Base-by-base conservation (phyloP, 192 early-diverging fungal species). In the Gaertneriomyces sp. region DNA sequence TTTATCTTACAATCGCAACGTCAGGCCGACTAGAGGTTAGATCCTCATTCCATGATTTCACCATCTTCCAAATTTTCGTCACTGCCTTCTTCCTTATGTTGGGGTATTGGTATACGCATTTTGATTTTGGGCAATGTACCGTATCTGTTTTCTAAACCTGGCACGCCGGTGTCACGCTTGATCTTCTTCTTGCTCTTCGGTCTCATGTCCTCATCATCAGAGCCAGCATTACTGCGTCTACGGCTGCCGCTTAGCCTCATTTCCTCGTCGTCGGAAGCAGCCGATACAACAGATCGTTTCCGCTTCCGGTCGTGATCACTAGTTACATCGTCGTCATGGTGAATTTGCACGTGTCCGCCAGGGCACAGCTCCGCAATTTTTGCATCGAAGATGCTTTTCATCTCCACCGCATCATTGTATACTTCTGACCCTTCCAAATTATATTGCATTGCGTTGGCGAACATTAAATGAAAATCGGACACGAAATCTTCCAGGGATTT, bases 341-440 rank as follows among this genome's bases (percentile, higher is more conserved):
- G 53, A 16, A 71, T 42, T 10, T 45, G 42, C 6, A 50, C n/a
- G 4, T 71, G 40, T n/a, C 70, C 70, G 8, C 63, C 70, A 14
- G 70, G 70, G 11, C 41, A 43, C 39, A 71, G 60, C 39, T 60
- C 57, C 41, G 40, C 40, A 8, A 65, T 41, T 39, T 60, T 19
- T 10, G 53, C 56, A 58, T 72, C 70, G 14, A 72, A 57, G 16
- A 60, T 42, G 2, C 25, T 39, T 62, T 83, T 74, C 74, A 91
- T 70, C 57, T 70, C 71, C 42, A 85, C 76, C 9, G 96, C 94
- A 72, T 98, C 94, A n/a, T 87, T 78, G 75, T 90, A 96, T 0
- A 98, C 90, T 57, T 83, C 78, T n/a, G 91, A 94, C 9, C 88
- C 91, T 61, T 93, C 90, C 73, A 90, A 79, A 70, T 98, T 98